These are phyloP conservation scores for Magnaporthales sp. DNA, from an alignment of 2,329 filamentous ascomycete species.

Conservation along the genomic window DNA sequence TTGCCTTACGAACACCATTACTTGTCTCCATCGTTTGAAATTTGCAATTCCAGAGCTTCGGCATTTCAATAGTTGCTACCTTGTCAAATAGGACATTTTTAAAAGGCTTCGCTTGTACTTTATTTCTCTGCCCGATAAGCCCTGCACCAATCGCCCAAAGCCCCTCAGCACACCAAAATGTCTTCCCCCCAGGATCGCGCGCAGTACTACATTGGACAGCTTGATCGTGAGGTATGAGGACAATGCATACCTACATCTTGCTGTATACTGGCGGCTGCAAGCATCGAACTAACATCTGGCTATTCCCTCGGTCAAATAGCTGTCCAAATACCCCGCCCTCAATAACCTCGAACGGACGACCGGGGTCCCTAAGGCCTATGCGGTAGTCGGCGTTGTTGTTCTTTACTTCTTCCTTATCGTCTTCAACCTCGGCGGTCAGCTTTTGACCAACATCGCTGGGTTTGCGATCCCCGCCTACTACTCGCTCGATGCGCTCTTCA, in stretches of 20 bases:
- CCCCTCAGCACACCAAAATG: slow-evolving; percentile 34
- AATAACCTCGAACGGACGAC: slow-evolving; percentile 83
- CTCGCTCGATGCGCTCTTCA: slow-evolving; percentile 71
- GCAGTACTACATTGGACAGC: slow-evolving; percentile 66
- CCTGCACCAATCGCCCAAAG: background rate
- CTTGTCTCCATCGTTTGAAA: background rate
- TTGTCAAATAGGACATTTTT: background rate
- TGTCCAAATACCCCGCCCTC: slow-evolving; percentile 76
- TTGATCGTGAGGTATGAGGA: slow-evolving; percentile 66
- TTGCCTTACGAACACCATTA: background rate
- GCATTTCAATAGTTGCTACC: background rate
- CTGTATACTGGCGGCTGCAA: background rate
- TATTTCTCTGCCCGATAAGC: background rate
- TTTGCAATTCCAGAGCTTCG: background rate
- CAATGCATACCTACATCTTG: background rate
- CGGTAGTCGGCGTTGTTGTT: slow-evolving; percentile 63
- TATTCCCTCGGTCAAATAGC: slow-evolving; percentile 34
- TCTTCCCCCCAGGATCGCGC: slow-evolving; percentile 67
- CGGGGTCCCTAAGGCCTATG: slow-evolving; percentile 77
- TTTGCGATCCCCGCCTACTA: slow-evolving; percentile 81
- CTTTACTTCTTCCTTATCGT: slow-evolving; percentile 88
- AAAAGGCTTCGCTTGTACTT: background rate
- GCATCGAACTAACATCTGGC: background rate
- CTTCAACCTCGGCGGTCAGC: slow-evolving; percentile 85
- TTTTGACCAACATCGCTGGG: slow-evolving; percentile 78